Evolutionary conservation across 345 rosid genomes (phyloP).

Genomic region (Trapa incisa): DNA sequence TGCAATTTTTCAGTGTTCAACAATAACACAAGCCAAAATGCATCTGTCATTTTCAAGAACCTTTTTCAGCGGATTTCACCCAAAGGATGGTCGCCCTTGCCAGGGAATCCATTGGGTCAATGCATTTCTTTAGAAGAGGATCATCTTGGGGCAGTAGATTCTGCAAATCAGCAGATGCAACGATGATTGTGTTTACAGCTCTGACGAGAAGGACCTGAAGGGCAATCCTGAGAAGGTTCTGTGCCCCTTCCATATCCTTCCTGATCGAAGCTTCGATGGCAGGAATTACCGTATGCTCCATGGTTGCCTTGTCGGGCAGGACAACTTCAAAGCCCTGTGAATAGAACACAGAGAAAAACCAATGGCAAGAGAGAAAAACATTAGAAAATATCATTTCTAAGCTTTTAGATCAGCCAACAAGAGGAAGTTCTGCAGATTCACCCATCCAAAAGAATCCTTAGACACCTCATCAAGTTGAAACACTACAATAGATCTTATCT

Average conservation of each 20-base stretch:
- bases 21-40: background rate
- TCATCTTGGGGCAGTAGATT: slow-evolving; percentile 30
- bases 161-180: slow-evolving; percentile 28
- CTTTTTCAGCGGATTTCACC: slow-evolving; percentile 20
- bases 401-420: background rate
- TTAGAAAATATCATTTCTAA: background rate
- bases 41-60: slow-evolving; percentile 9
- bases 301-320: slow-evolving; percentile 38
- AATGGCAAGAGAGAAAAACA: background rate
- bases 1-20: background rate
- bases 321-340: slow-evolving; percentile 39
- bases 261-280: slow-evolving; percentile 30
- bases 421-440: background rate
- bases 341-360: background rate
- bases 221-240: slow-evolving; percentile 36
- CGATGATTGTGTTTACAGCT: slow-evolving; percentile 31
- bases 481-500: too few relatives aligned
- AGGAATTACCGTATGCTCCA: slow-evolving; percentile 34
- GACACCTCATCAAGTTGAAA: too few relatives aligned
- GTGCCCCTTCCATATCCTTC: slow-evolving; percentile 38
- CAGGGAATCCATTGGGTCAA: slow-evolving; percentile 31
- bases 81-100: slow-evolving; percentile 32
- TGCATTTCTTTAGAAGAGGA: slow-evolving; percentile 43
- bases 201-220: slow-evolving; percentile 43
- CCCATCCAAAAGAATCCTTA: background rate